Conservation (phyloP, 306 rosid genomes). For the Mucuna pruriens region DNA sequence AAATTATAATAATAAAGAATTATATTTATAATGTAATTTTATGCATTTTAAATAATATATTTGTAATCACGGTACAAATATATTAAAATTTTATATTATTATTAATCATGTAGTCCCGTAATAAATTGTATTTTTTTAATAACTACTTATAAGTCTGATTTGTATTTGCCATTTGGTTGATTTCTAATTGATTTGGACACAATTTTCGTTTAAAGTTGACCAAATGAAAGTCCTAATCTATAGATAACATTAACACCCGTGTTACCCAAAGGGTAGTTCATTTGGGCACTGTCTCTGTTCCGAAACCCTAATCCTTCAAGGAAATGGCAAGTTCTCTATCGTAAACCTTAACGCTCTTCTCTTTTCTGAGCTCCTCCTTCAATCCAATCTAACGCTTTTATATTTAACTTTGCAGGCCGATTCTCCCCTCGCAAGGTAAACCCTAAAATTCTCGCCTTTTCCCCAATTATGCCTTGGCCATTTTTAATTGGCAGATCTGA, state of each 20-base stretch:
- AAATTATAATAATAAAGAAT: too few species aligned
- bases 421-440: conserved; percentile 69
- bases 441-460: neutral
- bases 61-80: too few species aligned
- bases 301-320: neutral
- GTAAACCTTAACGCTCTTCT: neutral
- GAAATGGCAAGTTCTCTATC: conserved; percentile 52
- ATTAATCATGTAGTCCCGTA: too few species aligned
- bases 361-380: neutral
- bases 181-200: too few species aligned
- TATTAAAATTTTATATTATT: too few species aligned
- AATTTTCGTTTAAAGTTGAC: too few species aligned
- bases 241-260: neutral
- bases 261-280: neutral
- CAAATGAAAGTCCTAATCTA: too few species aligned
- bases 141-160: too few species aligned
- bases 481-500: neutral
- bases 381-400: neutral
- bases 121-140: too few species aligned
- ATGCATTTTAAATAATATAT: too few species aligned
- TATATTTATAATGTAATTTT: too few species aligned
- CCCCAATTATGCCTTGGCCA: neutral
- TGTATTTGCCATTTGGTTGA: too few species aligned
- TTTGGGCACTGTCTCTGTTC: neutral
- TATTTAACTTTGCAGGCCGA: conserved; percentile 58